These are phyloP conservation scores for Skeletonema potamos DNA, from an alignment of 108 stramenopile genomes.

Conservation along the genomic window DNA sequence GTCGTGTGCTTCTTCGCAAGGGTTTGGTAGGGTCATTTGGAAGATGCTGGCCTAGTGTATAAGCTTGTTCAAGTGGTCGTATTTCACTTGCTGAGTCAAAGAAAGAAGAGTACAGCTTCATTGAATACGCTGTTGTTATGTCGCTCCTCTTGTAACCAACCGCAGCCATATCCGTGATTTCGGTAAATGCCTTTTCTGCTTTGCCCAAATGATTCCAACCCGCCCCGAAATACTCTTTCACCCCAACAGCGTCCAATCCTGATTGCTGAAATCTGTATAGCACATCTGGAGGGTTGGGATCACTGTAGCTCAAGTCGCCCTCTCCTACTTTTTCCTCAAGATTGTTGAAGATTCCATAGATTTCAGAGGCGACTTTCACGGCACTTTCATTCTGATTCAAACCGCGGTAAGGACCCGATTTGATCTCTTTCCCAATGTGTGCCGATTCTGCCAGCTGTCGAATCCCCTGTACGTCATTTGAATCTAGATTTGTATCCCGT, in stretches of 20 bases:
- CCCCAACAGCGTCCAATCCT: slow-evolving; percentile 71
- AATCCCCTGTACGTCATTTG: slow-evolving; percentile 82
- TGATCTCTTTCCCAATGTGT: slow-evolving; percentile 63
- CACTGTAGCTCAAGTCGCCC: slow-evolving; percentile 44
- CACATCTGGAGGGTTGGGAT: slow-evolving; percentile 51
- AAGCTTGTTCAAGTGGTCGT: slow-evolving; percentile 35
- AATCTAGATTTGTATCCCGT: slow-evolving; percentile 60
- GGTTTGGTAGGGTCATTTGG: slow-evolving; percentile 39
- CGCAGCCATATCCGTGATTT: slow-evolving; percentile 56
- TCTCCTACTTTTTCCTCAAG: slow-evolving; percentile 56
- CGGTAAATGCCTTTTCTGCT: slow-evolving; percentile 69
- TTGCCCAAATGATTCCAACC: slow-evolving; percentile 47
- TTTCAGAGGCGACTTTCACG: slow-evolving; percentile 72
- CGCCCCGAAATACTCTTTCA: slow-evolving; percentile 51
- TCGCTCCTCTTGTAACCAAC: slow-evolving; percentile 70
- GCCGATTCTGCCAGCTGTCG: slow-evolving; percentile 81
- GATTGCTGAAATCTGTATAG: slow-evolving; percentile 56
- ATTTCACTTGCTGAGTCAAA: slow-evolving; percentile 57
- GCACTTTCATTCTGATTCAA: slow-evolving; percentile 74
- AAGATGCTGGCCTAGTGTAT: slow-evolving; percentile 28
- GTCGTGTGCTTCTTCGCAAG: slow-evolving; percentile 37
- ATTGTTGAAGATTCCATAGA: slow-evolving; percentile 79
- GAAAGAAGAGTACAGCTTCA: slow-evolving; percentile 76
- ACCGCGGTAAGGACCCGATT: slow-evolving; percentile 70
- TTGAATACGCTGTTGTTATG: slow-evolving; percentile 62